These are phyloP conservation scores for Lactifluus piperatus DNA, from an alignment of 768 basidiomycete genomes.

Conservation along the genomic window DNA sequence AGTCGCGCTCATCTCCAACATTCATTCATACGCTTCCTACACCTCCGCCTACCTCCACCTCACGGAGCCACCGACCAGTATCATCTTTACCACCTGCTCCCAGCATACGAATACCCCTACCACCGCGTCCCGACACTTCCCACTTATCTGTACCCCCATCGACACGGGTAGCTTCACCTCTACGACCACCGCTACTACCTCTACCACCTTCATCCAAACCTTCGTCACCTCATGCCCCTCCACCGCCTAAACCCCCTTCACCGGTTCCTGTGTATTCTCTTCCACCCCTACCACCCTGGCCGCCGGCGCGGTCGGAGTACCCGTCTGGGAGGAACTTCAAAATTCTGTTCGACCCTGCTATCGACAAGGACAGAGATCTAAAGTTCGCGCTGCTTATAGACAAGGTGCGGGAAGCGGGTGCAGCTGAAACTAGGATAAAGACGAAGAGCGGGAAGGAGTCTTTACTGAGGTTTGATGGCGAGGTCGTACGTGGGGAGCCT, in stretches of 20 bases:
- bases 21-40: conserved; percentile 19
- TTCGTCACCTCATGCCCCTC: conserved; percentile 15
- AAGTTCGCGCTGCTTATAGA: conserved; percentile 34
- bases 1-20: conserved; percentile 22
- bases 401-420: conserved; percentile 29
- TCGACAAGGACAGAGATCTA: conserved; percentile 40
- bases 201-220: conserved; percentile 26
- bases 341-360: conserved; percentile 52
- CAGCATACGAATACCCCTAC: conserved; percentile 18
- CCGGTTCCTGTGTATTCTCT: conserved; percentile 29
- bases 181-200: conserved; percentile 21
- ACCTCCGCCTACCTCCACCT: conserved; percentile 23
- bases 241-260: conserved; percentile 12
- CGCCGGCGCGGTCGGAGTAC: conserved; percentile 42
- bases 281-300: conserved; percentile 44
- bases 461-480: conserved; percentile 46
- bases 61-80: conserved; percentile 22
- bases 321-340: conserved; percentile 45
- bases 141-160: conserved; percentile 22
- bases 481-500: conserved; percentile 38
- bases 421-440: conserved; percentile 38
- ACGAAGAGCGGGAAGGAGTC: conserved; percentile 58
- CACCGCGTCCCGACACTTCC: conserved; percentile 22
- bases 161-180: conserved; percentile 14
- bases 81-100: conserved; percentile 14